phyloP scores from a whole-genome alignment of 2,329 filamentous ascomycete species.

The Pyricularia sp. region DNA sequence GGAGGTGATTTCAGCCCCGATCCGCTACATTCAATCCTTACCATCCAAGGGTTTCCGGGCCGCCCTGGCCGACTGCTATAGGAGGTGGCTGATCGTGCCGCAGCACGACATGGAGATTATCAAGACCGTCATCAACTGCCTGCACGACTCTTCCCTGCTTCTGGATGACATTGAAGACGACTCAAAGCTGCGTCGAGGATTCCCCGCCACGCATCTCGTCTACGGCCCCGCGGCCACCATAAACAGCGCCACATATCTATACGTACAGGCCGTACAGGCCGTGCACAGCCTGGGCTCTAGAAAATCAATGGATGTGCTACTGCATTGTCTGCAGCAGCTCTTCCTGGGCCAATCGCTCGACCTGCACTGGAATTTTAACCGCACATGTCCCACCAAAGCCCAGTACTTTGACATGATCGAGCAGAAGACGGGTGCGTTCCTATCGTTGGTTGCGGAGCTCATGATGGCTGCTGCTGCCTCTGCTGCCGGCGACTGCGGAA shows the following conservation, averaged over 20 bases:
- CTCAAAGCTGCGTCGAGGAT: slow-evolving; percentile 22
- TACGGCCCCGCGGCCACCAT: slow-evolving; percentile 26
- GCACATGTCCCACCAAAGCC: slow-evolving; percentile 11
- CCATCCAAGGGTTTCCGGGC: slow-evolving; percentile 17
- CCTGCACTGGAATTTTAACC: slow-evolving; percentile 16
- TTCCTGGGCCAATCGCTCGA: slow-evolving; percentile 19
- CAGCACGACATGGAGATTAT: slow-evolving; percentile 11
- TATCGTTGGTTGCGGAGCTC: background rate
- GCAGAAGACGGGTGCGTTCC: slow-evolving; percentile 9
- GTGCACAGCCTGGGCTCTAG: background rate
- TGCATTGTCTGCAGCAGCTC: slow-evolving; percentile 4
- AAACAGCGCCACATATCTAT: slow-evolving; percentile 23
- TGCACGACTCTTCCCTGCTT: slow-evolving; percentile 24
- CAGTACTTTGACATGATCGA: slow-evolving; percentile 21
- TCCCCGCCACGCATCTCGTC: slow-evolving; percentile 24
- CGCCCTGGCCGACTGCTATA: slow-evolving; percentile 16
- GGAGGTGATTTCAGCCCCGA: slow-evolving; percentile 9
- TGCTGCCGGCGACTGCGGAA: background rate
- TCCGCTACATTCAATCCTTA: slow-evolving; percentile 15
- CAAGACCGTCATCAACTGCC: slow-evolving; percentile 14
- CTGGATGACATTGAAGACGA: slow-evolving; percentile 29
- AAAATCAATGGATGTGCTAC: background rate
- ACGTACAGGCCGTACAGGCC: slow-evolving; percentile 14
- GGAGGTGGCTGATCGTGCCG: slow-evolving; percentile 19
- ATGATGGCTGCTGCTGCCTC: background rate